Evolutionary conservation across 202 grass and related monocot genomes (phyloP).

Genomic region (Setaria italica): DNA sequence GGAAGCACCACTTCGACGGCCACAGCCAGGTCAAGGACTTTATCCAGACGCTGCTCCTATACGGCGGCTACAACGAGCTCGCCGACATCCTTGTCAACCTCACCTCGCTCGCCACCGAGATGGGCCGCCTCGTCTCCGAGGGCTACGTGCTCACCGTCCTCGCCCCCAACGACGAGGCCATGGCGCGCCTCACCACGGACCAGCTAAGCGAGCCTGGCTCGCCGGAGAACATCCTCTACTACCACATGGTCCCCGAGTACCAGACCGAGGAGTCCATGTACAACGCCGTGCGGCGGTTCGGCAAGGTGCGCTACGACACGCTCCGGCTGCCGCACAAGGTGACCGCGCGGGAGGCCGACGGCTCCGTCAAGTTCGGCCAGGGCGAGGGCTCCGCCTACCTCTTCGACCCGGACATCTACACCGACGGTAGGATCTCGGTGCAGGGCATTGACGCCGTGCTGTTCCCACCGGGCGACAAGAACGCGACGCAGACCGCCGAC

Average conservation of each 20-base stretch:
- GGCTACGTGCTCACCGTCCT: constrained; percentile 91
- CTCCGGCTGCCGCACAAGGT: constrained; percentile 95
- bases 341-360: constrained; percentile 79
- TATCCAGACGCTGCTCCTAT: constrained; percentile 80
- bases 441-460: constrained; percentile 96
- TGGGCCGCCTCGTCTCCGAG: constrained; percentile 86
- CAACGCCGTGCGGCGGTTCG: constrained; percentile 91
- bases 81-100: constrained; percentile 92
- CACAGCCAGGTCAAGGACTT: constrained; percentile 90
- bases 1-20: constrained; percentile 70
- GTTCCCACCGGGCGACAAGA: constrained; percentile 60
- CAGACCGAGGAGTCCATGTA: constrained; percentile 99
- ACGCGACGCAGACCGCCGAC: constrained; percentile 27
- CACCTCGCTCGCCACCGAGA: constrained; percentile 89
- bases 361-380: constrained; percentile 93
- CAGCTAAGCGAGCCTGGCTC: constrained; percentile 90
- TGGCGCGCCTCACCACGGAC: constrained; percentile 81
- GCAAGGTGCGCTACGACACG: constrained; percentile 90
- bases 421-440: constrained; percentile 93
- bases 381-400: constrained; percentile 92
- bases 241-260: constrained; percentile 97
- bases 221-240: constrained; percentile 95
- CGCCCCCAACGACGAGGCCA: constrained; percentile 88
- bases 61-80: constrained; percentile 92
- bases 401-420: constrained; percentile 99